Base-by-base conservation (phyloP, 2,329 filamentous ascomycete species). In the Cytospora paraplurivora region DNA sequence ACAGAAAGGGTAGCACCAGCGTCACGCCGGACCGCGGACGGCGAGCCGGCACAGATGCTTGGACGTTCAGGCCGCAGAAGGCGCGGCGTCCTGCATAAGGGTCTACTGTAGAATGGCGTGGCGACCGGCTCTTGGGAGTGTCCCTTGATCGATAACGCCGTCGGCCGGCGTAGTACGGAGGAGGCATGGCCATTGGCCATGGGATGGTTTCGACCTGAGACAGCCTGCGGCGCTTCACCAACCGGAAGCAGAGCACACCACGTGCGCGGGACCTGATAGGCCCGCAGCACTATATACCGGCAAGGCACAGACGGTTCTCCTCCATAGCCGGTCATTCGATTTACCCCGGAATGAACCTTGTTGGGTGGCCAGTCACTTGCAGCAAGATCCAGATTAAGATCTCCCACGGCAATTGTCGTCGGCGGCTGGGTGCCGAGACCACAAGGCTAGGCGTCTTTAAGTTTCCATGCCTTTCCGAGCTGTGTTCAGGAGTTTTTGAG, bases 21-120 rank as follows among this genome's bases (percentile, higher is more conserved):
- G 50, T 61, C 52, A 56, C 12, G 52, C 52, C 56, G 49, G 62
- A 63, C 50, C 53, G 35, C n/a, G 17, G 13, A 54, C 52, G 51
- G 32, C 49, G 50, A 44, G 55, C 47, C 37, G 54, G 12, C 47
- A 21, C 37, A 44, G 27, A 12, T 61, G 51, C 51, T 61, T 61
- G 35, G 58, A 55, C 32, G 53, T 61, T 37, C 58, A 34, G 15
- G 58, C 35, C 37, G 58, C 58, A 49, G 38, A 27, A 37, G 12
- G 50, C 32, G 44, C 47, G 50, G 58, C 51, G 51, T 15, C 58
- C 51, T 55, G 58, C 51, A 47, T 8, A 37, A 15, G 38, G 38
- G 41, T 52, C 58, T 61, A 27, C 27, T 27, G 27, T 27, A 61
- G 58, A 61, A 55, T 38, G 19, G 47, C 15, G 15, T n/a, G 19